Evolutionary conservation across 495 filamentous ascomycete genomes (phyloP), one percentile per base, ranked within the genome.

Genomic region (Neurospora sp.): DNA sequence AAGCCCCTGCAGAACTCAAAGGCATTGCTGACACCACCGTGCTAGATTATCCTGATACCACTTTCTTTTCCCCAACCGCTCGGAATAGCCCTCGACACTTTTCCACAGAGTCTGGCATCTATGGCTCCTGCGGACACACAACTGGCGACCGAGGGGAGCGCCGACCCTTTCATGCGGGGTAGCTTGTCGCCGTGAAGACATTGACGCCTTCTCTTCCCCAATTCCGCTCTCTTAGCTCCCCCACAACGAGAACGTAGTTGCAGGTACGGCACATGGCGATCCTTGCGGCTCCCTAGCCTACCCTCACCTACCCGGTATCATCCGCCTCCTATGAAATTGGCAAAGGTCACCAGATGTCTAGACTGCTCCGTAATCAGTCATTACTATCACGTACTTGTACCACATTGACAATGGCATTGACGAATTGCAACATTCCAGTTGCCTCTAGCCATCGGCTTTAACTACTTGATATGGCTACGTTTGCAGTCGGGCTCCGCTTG

Each of bases 91-190:
- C 5, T 31, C 17, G 40, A 53, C n/a, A 20, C 17, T 39, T 22
- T 68, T 9, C 37, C 44, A 53, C 37, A 70, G 3, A 27, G 59
- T 9, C n/a, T 31, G 22, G 8, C 31, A 35, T 35, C 31, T 35
- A 40, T 69, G 53, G 7, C 7, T 31, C 1, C 27, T 16, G 53
- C 71, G 71, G 71, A 35, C n/a, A 40, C 40, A 73, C 72, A 73
- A 73, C 31, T 70, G 37, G 68, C 42, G 22, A 41, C 44, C 68
- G 72, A 70, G 70, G 39, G 37, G 42, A 38, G 20, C 39, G 70
- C 31, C 35, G 20, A 27, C 69, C n/a, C 14, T 48, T 41, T 22
- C 5, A 71, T 74, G 73, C 73, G 70, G 70, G 73, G 65, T 74
- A 74, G 20, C 31, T n/a, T 45, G 42, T 27, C 20, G 69, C 41